Percentiles rank a stretch among this genome's conserved stretches.
These are phyloP conservation scores for Ceratobasidium sp. DNA, from an alignment of 1,284 basidiomycete species.

Conservation along the genomic window DNA sequence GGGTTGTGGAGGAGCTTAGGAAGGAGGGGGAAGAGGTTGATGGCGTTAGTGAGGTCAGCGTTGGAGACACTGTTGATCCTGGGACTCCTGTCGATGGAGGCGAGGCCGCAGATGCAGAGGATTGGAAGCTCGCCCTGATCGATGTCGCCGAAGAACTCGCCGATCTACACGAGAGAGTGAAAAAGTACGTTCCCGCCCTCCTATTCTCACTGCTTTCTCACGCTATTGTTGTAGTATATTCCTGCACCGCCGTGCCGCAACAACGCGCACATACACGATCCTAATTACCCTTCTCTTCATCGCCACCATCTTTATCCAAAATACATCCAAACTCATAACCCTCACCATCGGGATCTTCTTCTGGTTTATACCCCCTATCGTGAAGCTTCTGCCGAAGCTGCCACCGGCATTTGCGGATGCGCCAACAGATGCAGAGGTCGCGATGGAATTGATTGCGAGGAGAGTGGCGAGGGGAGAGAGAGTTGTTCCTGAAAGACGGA, in stretches of 20 bases:
- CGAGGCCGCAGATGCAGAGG: slow-evolving; percentile 53
- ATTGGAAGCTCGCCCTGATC: slow-evolving; percentile 58
- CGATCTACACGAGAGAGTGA: slow-evolving; percentile 72
- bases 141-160: slow-evolving; percentile 58
- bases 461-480: slow-evolving; percentile 66
- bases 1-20: slow-evolving; percentile 50
- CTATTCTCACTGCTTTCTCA: slow-evolving; percentile 3
- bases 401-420: slow-evolving; percentile 62
- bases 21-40: slow-evolving; percentile 49
- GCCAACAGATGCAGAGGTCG: slow-evolving; percentile 73
- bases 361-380: slow-evolving; percentile 34
- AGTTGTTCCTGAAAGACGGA: slow-evolving; percentile 53
- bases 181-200: slow-evolving; percentile 61
- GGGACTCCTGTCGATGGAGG: slow-evolving; percentile 44
- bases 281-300: slow-evolving; percentile 67
- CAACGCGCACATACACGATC: slow-evolving; percentile 61
- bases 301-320: slow-evolving; percentile 59
- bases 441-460: slow-evolving; percentile 72
- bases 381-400: slow-evolving; percentile 50
- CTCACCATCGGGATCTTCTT: slow-evolving; percentile 45
- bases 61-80: slow-evolving; percentile 43
- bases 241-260: slow-evolving; percentile 66
- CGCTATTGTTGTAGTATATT: slow-evolving; percentile 61
- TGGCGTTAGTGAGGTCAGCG: neutral
- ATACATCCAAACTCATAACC: slow-evolving; percentile 59